Percentiles rank a stretch among this genome's conserved stretches.
These are phyloP conservation scores for Parachlorella kessleri DNA, from an alignment of 139 green algal species.

Conservation along the genomic window DNA sequence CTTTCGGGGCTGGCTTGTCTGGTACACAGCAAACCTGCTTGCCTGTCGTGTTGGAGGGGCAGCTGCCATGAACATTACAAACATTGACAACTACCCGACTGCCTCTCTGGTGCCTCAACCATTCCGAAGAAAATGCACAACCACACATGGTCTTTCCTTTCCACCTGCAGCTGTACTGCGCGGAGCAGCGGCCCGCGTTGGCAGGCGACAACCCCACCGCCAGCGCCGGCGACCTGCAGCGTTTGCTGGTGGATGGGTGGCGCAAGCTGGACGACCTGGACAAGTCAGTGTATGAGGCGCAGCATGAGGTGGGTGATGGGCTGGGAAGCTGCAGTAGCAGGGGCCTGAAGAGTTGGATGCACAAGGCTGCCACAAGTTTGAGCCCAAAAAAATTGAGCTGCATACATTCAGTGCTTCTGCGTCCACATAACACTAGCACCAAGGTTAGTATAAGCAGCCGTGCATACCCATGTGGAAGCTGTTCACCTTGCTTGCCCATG, in stretches of 20 bases:
- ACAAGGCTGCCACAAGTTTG: neutral
- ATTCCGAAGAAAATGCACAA: neutral
- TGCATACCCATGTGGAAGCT: too few species aligned
- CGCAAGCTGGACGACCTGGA: conserved; percentile 19
- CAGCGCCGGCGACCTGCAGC: conserved; percentile 13
- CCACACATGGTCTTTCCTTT: neutral
- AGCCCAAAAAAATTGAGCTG: neutral
- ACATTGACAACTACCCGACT: too few species aligned
- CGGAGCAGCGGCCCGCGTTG: conserved; percentile 25
- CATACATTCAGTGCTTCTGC: neutral
- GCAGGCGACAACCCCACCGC: conserved; percentile 25
- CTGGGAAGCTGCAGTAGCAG: neutral
- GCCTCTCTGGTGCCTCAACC: too few species aligned
- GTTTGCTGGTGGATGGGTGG: conserved; percentile 30
- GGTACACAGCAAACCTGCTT: too few species aligned
- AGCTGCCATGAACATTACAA: too few species aligned
- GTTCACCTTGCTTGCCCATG: neutral
- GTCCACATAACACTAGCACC: too few species aligned
- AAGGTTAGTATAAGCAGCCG: neutral
- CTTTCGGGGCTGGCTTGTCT: too few species aligned
- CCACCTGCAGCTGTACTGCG: conserved; percentile 42
- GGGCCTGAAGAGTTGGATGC: neutral
- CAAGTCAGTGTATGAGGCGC: conserved; percentile 16
- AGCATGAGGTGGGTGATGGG: neutral
- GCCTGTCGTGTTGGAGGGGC: too few species aligned